phyloP scores from a whole-genome alignment of 495 filamentous ascomycete genomes.

The Aspergillus sclerotiicarbonarius region DNA sequence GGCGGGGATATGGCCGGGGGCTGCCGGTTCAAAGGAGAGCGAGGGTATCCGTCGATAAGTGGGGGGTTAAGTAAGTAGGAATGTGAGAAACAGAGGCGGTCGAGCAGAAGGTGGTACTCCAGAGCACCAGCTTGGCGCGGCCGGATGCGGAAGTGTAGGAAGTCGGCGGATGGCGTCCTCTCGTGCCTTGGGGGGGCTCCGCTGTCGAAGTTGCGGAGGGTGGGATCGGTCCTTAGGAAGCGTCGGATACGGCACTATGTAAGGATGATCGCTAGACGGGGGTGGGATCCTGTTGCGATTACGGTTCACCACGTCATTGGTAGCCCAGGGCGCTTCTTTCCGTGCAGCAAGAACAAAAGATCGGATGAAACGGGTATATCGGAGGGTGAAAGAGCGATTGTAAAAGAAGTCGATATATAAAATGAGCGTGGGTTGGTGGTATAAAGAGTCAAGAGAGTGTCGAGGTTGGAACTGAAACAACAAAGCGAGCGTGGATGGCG shows the following conservation, averaged over 20 bases:
- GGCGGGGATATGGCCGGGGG: conserved; percentile 9
- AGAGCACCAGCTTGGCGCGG: conserved; percentile 37
- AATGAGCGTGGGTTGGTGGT: conserved; percentile 16
- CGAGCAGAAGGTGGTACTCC: conserved; percentile 33
- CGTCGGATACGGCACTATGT: not conserved
- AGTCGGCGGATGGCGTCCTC: not conserved
- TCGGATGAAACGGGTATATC: conserved; percentile 1
- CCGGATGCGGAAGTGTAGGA: conserved; percentile 42
- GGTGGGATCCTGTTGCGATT: conserved; percentile 1
- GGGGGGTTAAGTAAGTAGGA: conserved; percentile 5
- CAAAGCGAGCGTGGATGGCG: conserved; percentile 36
- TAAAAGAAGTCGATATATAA: conserved; percentile 13
- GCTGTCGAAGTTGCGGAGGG: not conserved
- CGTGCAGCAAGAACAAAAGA: conserved; percentile 11
- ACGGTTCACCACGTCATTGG: conserved; percentile 8
- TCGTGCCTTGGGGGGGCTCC: not conserved
- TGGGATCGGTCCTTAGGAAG: not conserved
- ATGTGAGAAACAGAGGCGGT: conserved; percentile 26
- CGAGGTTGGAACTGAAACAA: conserved; percentile 12
- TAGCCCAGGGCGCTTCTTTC: conserved; percentile 1
- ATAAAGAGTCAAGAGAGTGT: conserved; percentile 19
- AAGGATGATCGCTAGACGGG: conserved; percentile 5
- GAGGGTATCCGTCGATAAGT: conserved; percentile 13
- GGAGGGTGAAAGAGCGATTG: conserved; percentile 1
- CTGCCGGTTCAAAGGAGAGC: conserved; percentile 3